A percentile compares a stretch with the other conserved stretches of the same genome.
These are phyloP conservation scores for Chytriomyces sp. DNA, from an alignment of 192 early-diverging fungal species.

Conservation along the genomic window DNA sequence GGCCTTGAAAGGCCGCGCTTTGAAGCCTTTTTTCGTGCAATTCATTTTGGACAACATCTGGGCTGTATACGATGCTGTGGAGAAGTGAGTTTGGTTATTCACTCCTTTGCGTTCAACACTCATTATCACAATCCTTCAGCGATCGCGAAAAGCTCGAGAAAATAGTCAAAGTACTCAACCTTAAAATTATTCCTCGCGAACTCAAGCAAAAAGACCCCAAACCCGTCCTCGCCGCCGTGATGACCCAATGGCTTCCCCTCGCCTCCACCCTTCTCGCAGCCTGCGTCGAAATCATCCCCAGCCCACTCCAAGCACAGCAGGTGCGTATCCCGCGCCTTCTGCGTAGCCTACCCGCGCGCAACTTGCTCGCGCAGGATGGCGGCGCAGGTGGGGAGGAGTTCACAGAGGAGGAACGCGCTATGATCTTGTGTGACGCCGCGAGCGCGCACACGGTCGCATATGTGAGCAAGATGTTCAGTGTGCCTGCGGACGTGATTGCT, in stretches of 20 bases:
- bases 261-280: conserved; percentile 83
- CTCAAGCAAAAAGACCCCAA: conserved; percentile 81
- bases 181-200: conserved; percentile 92
- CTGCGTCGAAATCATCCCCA: conserved; percentile 86
- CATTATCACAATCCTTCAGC: conserved; percentile 10
- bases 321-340: conserved; percentile 80
- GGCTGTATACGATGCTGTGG: conserved; percentile 85
- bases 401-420: conserved; percentile 68
- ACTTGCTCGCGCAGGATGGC: conserved; percentile 9
- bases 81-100: conserved; percentile 35
- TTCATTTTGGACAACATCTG: conserved; percentile 92
- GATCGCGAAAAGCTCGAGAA: conserved; percentile 87
- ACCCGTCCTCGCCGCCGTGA: conserved; percentile 75
- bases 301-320: conserved; percentile 78
- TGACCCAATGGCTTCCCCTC: conserved; percentile 94
- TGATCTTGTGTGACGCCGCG: conserved; percentile 72
- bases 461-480: conserved; percentile 92
- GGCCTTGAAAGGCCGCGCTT: conserved; percentile 73
- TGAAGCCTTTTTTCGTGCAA: conserved; percentile 98
- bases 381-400: background rate
- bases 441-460: conserved; percentile 77
- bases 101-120: conserved; percentile 1
- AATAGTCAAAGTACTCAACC: conserved; percentile 81
- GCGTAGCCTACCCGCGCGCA: conserved; percentile 38
- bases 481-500: conserved; percentile 76